Percentiles rank a stretch among this genome's conserved stretches.
phyloP scores from a whole-genome alignment of 441 rosid genomes.

The Viola pubescens region DNA sequence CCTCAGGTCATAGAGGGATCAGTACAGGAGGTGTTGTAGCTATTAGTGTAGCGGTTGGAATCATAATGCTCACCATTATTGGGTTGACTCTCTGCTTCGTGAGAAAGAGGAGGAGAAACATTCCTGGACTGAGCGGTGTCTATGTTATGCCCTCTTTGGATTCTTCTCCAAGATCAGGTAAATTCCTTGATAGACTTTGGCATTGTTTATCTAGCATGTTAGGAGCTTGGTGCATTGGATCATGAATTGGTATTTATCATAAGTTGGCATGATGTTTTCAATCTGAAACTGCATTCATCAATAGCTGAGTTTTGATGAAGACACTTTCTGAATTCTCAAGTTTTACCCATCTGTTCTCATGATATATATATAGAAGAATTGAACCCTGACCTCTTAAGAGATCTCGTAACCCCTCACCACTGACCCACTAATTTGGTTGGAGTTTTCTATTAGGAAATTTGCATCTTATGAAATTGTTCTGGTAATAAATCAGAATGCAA shows the following conservation, averaged over 20 bases:
- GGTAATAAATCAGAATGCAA: constrained; percentile 7
- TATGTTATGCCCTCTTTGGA: constrained; percentile 53
- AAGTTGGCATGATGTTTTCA: not conserved
- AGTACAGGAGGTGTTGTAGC: constrained; percentile 39
- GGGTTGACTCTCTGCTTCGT: constrained; percentile 51
- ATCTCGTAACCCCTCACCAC: too few species aligned
- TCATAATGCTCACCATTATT: constrained; percentile 48
- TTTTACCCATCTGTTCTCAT: not conserved
- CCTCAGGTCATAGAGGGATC: constrained; percentile 25
- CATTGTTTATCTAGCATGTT: constrained; percentile 5
- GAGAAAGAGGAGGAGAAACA: constrained; percentile 42
- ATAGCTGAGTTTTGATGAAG: not conserved
- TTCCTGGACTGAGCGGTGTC: constrained; percentile 37
- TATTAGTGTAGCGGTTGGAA: constrained; percentile 38
- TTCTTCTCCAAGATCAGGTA: constrained; percentile 65
- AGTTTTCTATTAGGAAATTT: not conserved
- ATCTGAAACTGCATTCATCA: not conserved
- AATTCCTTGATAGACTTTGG: constrained; percentile 1
- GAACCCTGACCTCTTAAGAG: too few species aligned
- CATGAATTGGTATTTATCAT: not conserved
- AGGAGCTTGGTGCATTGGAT: not conserved
- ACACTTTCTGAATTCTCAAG: not conserved
- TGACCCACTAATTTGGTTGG: not conserved
- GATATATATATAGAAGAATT: not conserved
- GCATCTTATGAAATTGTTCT: constrained; percentile 5